A percentile compares a stretch with the other conserved stretches of the same genome.
Evolutionary conservation across 2,329 filamentous ascomycete genomes (phyloP).

Genomic region (Dichotomopilus funicola): DNA sequence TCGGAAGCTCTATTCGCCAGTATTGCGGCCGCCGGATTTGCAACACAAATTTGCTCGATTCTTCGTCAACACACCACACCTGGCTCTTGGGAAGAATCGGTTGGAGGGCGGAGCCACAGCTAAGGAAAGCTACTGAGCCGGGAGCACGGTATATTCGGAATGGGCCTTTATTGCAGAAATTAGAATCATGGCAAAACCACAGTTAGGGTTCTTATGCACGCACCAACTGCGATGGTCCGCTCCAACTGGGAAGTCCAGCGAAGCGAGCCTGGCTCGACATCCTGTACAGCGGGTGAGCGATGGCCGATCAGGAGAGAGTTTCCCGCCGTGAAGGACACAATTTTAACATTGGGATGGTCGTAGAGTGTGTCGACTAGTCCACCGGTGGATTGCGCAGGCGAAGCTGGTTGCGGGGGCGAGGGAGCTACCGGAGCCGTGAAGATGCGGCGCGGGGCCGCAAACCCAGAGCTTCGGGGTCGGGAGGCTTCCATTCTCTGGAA

Average conservation of each 20-base stretch:
- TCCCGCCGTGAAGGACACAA: constrained; percentile 48
- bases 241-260: constrained; percentile 72
- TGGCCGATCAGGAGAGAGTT: constrained; percentile 29
- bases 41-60: constrained; percentile 74
- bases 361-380: constrained; percentile 63
- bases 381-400: constrained; percentile 23
- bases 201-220: constrained; percentile 24
- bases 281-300: constrained; percentile 26
- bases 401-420: constrained; percentile 21
- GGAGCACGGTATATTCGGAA: constrained; percentile 81
- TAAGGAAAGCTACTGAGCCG: constrained; percentile 80
- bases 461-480: constrained; percentile 19
- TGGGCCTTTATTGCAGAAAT: constrained; percentile 44
- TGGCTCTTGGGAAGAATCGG: constrained; percentile 86
- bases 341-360: constrained; percentile 64
- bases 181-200: not conserved
- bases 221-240: constrained; percentile 72
- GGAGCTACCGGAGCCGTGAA: constrained; percentile 34
- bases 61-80: constrained; percentile 86
- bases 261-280: constrained; percentile 55
- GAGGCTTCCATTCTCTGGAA: constrained; percentile 22
- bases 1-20: constrained; percentile 82
- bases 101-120: constrained; percentile 75
- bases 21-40: constrained; percentile 78
- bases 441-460: constrained; percentile 24